Base-by-base conservation (phyloP, 805 yeast genomes). In the Metschnikowia picachoensis region DNA sequence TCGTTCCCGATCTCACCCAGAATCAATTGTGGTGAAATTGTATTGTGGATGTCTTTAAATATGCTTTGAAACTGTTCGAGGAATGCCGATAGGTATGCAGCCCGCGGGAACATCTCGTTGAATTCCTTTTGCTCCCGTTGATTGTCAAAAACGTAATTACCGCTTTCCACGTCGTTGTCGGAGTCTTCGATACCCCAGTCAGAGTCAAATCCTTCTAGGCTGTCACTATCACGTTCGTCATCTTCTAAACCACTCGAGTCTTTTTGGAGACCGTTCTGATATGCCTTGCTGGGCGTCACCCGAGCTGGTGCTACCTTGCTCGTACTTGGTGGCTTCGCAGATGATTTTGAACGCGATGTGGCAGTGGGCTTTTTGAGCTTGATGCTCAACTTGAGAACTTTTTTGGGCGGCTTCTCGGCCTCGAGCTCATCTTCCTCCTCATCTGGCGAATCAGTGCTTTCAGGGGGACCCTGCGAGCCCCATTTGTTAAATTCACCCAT, bases 141-240 rank as follows among this genome's bases (percentile, higher is more conserved):
- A 31, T 61, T 54, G 10, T 68, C 71, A 48, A 61, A 72, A 3
- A 72, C 66, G 50, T 60, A 70, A 53, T 71, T 63, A n/a, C 66
- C 60, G 43, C 67, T 68, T 36, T 66, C 52, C 35, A 30, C 43
- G 41, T 55, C 49, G 44, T 56, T 66, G 4, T 48, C 56, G 12
- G 58, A 46, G n/a, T 66, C 72, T 12, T 68, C 74, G 13, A 71
- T 47, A 7, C 77, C 77, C 77, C 77, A 72, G 57, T 72, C 77
- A 8, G 70, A 59, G 51, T 52, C 58, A 39, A 50, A 45, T 30
- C 56, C 37, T 32, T 49, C 49, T 17, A 29, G 44, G 9, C 30
- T 20, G 17, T 29, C 37, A 7, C 35, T 30, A 5, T 20, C 27
- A 34, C 20, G 12, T 13, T 50, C 59, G 17, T 30, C 54, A 2